Conservation (phyloP, 129 eudicot genomes). For the Chrysanthemum seticuspe region DNA sequence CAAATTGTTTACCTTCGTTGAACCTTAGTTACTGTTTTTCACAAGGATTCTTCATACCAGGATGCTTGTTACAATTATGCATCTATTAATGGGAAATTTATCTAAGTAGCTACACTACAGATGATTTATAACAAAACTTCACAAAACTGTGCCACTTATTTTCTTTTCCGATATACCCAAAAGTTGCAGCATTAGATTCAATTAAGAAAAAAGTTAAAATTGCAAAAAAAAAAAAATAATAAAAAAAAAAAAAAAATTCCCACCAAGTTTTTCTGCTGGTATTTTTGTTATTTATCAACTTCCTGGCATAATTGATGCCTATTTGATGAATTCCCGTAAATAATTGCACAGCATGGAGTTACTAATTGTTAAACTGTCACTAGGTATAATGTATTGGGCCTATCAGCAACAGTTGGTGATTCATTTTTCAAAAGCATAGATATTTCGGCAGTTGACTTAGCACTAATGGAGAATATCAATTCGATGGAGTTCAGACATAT, state of each 20-base stretch:
- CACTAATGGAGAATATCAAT: constrained; percentile 79
- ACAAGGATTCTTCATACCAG: background rate
- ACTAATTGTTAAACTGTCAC: constrained; percentile 14
- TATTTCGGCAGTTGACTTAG: constrained; percentile 49
- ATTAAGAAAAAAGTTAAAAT: too few species aligned
- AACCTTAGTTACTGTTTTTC: background rate
- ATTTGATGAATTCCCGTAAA: background rate
- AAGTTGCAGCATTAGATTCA: too few species aligned
- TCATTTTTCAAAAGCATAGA: constrained; percentile 69
- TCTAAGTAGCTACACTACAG: too few species aligned
- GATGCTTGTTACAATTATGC: constrained; percentile 15
- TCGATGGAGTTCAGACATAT: constrained; percentile 95
- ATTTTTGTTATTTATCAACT: too few species aligned
- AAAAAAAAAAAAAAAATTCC: too few species aligned
- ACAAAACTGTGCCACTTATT: too few species aligned
- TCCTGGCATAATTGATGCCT: too few species aligned
- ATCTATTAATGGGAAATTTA: too few species aligned
- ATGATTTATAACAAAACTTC: too few species aligned
- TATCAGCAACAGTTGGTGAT: constrained; percentile 86
- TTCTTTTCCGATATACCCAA: too few species aligned
- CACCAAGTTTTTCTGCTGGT: too few species aligned
- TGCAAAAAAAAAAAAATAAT: too few species aligned
- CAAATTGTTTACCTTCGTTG: constrained; percentile 5
- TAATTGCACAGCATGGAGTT: constrained; percentile 1
- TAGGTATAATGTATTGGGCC: constrained; percentile 92